Evolutionary conservation across 2,329 filamentous ascomycete species (phyloP), one percentile per base, ranked within the genome.

Genomic region (Pyricularia grisea): DNA sequence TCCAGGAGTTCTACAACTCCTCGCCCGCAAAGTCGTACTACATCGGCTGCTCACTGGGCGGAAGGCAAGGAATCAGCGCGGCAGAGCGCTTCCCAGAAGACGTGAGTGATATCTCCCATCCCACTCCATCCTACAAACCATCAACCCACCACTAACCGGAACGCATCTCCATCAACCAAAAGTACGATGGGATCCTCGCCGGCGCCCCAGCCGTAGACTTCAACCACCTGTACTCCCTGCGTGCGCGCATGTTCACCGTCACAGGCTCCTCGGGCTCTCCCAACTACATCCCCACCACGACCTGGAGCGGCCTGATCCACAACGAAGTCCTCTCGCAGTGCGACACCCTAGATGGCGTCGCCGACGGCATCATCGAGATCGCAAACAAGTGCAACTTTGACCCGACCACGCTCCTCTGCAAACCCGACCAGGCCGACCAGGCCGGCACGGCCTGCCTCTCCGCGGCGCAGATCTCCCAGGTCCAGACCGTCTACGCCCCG

Each of bases 21-120:
- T 4, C 31, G 0, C 74, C 78, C 0, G 74, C 76, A 0, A 83
- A 81, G 68, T 82, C 80, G 0, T 89, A 88, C 75, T 88, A 83
- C 70, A 73, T 83, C 2, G 87, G 87, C 9, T 89, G 87, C 73
- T 88, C 85, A 0, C 83, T 85, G 0, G 87, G 88, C 7, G 87
- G 87, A 0, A 79, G 87, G 0, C 85, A 89, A 77, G 87, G 85
- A 3, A 77, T 87, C 42, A 84, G 84, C 68, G 81, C 82, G 7
- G 81, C 84, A 0, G 81, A 88, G 71, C 73, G 77, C 17, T 87
- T 82, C 70, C 85, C 87, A 0, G 77, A 82, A 0, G 85, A 88
- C 70, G 42, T 50, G 17, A 50, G 42, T 42, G 10, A 36, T 12
- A 50, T 6, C 42, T 7, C 42, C 42, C 20, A 50, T 20, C 42